These are phyloP conservation scores for Ceratocystis alfenasii DNA, from an alignment of 2,329 filamentous ascomycete genomes.

Conservation along the genomic window DNA sequence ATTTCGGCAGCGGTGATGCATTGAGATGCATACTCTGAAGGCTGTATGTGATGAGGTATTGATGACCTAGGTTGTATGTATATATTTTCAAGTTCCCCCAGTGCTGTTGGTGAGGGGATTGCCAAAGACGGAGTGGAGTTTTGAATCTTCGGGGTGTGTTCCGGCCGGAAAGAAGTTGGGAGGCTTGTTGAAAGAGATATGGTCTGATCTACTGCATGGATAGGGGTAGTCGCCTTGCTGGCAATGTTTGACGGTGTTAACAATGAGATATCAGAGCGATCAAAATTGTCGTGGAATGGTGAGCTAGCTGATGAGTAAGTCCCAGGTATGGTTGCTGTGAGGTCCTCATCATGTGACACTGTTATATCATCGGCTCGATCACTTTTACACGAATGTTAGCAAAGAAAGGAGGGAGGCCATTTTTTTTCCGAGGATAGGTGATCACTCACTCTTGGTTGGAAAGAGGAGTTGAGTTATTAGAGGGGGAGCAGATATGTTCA, in stretches of 20 bases:
- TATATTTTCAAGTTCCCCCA: constrained; percentile 9
- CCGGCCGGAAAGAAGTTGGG: not conserved
- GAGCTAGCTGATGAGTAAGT: constrained; percentile 15
- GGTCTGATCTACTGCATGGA: constrained; percentile 32
- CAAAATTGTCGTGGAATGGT: constrained; percentile 42
- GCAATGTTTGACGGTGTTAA: constrained; percentile 39
- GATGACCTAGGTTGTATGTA: constrained; percentile 55
- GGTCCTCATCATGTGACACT: constrained; percentile 4
- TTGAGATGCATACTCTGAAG: constrained; percentile 75
- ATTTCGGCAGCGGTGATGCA: constrained; percentile 82
- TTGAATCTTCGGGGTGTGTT: not conserved
- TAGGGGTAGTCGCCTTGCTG: constrained; percentile 53
- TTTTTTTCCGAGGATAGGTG: too few species aligned
- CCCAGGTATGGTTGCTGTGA: not conserved
- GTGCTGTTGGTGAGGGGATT: not conserved
- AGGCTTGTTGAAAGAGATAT: constrained; percentile 14
- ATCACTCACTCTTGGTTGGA: not conserved
- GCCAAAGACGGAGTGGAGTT: not conserved
- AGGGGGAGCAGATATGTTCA: not conserved
- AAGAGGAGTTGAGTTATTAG: constrained; percentile 1
- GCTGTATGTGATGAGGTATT: constrained; percentile 62
- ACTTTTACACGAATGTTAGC: not conserved
- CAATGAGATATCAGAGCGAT: constrained; percentile 45
- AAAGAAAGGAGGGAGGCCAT: not conserved
- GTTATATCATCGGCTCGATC: not conserved